phyloP scores from a whole-genome alignment of 2,329 filamentous ascomycete genomes.

The Sporothrix sp. region DNA sequence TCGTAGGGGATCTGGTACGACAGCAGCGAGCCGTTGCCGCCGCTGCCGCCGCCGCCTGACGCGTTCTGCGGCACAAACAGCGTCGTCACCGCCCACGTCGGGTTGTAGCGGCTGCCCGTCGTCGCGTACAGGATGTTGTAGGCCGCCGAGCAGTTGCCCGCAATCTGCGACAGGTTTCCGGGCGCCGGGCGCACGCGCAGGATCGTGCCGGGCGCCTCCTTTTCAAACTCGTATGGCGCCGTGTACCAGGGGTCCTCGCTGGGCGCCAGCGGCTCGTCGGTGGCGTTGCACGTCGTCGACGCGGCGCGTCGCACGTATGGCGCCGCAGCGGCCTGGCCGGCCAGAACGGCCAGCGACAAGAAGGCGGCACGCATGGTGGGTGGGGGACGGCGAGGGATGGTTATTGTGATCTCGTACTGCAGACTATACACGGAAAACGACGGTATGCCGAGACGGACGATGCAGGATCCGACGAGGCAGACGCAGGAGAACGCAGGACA shows the following conservation, averaged over 20 bases:
- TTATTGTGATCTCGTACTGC: too few species aligned
- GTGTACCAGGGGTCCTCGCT: slow-evolving; percentile 27
- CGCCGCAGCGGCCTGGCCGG: neutral
- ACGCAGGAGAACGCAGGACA: too few species aligned
- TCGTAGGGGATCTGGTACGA: slow-evolving; percentile 35
- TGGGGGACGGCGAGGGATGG: too few species aligned
- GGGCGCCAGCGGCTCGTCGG: slow-evolving; percentile 21
- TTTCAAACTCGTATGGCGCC: slow-evolving; percentile 23
- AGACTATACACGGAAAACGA: too few species aligned
- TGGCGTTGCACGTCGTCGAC: neutral
- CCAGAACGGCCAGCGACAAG: neutral
- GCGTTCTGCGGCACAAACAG: slow-evolving; percentile 23
- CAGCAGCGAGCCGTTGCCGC: slow-evolving; percentile 21
- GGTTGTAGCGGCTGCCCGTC: slow-evolving; percentile 25
- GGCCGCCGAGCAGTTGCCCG: slow-evolving; percentile 18
- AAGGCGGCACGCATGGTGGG: neutral
- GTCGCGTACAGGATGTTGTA: slow-evolving; percentile 32
- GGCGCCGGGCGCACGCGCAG: slow-evolving; percentile 23
- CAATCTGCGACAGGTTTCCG: slow-evolving; percentile 20
- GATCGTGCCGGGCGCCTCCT: slow-evolving; percentile 22
- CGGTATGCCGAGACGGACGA: too few species aligned
- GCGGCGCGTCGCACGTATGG: too few species aligned
- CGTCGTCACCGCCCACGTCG: slow-evolving; percentile 32
- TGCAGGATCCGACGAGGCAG: too few species aligned
- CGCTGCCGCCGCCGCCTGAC: neutral